phyloP scores from a whole-genome alignment of 768 basidiomycete genomes.

The Mycena metata region DNA sequence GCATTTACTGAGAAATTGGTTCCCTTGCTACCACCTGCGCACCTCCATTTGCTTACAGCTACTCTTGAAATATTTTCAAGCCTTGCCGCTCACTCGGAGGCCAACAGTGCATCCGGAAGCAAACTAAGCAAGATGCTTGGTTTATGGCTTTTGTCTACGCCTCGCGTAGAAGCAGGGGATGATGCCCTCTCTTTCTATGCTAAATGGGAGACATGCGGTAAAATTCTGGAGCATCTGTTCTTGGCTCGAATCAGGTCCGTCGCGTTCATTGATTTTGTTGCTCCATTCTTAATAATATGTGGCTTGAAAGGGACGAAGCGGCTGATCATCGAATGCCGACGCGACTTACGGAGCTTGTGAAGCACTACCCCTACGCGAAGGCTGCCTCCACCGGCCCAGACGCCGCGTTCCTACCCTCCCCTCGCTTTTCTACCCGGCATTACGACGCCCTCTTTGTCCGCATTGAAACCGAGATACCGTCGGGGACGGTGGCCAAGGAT shows the following conservation, averaged over 20 bases:
- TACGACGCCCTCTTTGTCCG: slow-evolving; percentile 78
- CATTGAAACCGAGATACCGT: slow-evolving; percentile 67
- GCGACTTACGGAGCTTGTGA: slow-evolving; percentile 78
- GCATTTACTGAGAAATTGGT: slow-evolving; percentile 74
- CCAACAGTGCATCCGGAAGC: slow-evolving; percentile 82
- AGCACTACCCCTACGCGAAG: slow-evolving; percentile 73
- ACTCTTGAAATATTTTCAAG: slow-evolving; percentile 76
- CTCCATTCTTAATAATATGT: slow-evolving; percentile 8
- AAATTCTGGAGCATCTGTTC: slow-evolving; percentile 83
- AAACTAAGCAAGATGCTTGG: slow-evolving; percentile 82
- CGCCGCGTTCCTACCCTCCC: slow-evolving; percentile 66
- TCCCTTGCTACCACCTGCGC: slow-evolving; percentile 70
- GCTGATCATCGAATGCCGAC: slow-evolving; percentile 69
- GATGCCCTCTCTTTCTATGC: slow-evolving; percentile 77
- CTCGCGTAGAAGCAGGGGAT: slow-evolving; percentile 62
- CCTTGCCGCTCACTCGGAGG: slow-evolving; percentile 79
- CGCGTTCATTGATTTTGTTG: slow-evolving; percentile 5
- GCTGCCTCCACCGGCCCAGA: slow-evolving; percentile 46
- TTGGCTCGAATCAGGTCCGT: slow-evolving; percentile 77
- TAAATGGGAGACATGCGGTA: slow-evolving; percentile 81
- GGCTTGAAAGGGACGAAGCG: slow-evolving; percentile 68
- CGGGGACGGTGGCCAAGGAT: slow-evolving; percentile 47
- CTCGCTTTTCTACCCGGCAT: slow-evolving; percentile 76
- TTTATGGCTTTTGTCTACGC: slow-evolving; percentile 74
- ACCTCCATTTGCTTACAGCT: slow-evolving; percentile 69